Conservation (phyloP, 2,329 filamentous ascomycete genomes). For the Colletotrichum musae region DNA sequence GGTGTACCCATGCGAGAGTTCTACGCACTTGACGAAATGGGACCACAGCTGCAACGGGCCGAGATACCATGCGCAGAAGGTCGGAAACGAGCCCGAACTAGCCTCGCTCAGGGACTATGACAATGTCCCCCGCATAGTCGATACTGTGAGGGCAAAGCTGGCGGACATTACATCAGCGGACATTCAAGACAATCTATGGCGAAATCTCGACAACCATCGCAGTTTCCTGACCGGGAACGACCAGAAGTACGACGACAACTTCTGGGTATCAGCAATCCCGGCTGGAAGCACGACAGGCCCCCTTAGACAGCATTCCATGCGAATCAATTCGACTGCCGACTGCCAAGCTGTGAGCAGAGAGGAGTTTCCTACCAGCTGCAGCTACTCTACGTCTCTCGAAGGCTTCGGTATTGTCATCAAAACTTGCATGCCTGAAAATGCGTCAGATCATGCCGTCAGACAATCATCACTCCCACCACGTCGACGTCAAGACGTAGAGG, state of each 20-base stretch:
- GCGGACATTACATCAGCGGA: constrained; percentile 32
- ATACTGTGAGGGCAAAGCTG: constrained; percentile 18
- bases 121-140: constrained; percentile 17
- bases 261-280: constrained; percentile 38
- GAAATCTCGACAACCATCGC: constrained; percentile 23
- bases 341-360: constrained; percentile 23
- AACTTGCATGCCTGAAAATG: constrained; percentile 28
- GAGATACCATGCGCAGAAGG: constrained; percentile 3
- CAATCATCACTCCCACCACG: constrained; percentile 13
- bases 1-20: constrained; percentile 32
- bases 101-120: constrained; percentile 16
- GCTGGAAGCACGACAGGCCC: constrained; percentile 32
- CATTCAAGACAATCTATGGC: constrained; percentile 38
- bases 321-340: constrained; percentile 33
- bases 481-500: constrained; percentile 32
- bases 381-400: constrained; percentile 28
- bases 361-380: constrained; percentile 28
- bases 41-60: constrained; percentile 21
- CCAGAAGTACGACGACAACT: constrained; percentile 31
- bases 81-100: constrained; percentile 36
- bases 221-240: constrained; percentile 29
- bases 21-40: constrained; percentile 27
- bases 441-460: not conserved
- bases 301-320: constrained; percentile 37
- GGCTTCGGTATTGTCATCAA: constrained; percentile 34